phyloP scores from a whole-genome alignment of 306 rosid genomes.

The Begonia loranthoides region DNA sequence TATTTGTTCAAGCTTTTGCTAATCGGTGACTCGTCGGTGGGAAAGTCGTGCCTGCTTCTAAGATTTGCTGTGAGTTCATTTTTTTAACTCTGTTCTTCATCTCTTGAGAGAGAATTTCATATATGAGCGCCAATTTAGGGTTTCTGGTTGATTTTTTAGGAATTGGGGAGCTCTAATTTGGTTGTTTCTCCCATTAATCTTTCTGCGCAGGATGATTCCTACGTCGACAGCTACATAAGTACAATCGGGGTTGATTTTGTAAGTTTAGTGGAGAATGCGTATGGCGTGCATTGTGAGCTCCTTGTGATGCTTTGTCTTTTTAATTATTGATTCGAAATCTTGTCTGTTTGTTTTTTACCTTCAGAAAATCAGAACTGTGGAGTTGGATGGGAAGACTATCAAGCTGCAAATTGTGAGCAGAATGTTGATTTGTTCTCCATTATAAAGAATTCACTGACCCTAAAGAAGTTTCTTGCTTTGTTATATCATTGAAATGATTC shows the following conservation, averaged over 20 bases:
- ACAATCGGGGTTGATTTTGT: slow-evolving; percentile 99
- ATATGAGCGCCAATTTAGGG: slow-evolving; percentile 9
- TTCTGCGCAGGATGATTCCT: slow-evolving; percentile 67
- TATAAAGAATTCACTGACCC: no score
- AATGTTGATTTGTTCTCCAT: no score
- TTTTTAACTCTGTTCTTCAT: not conserved
- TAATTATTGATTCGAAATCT: not conserved
- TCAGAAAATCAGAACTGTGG: slow-evolving; percentile 95
- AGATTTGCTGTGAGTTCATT: slow-evolving; percentile 57
- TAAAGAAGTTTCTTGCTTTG: not conserved
- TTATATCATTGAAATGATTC: no score
- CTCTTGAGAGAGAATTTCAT: not conserved
- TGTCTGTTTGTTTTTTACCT: not conserved
- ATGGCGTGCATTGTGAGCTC: not conserved
- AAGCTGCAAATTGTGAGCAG: slow-evolving; percentile 96
- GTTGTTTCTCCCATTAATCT: not conserved
- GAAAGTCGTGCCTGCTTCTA: slow-evolving; percentile 88
- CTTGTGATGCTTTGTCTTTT: not conserved
- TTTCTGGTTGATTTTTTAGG: slow-evolving; percentile 2
- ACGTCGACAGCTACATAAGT: slow-evolving; percentile 86
- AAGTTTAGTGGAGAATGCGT: slow-evolving; percentile 5
- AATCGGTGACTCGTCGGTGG: slow-evolving; percentile 94
- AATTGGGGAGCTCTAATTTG: not conserved
- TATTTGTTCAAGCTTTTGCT: slow-evolving; percentile 84
- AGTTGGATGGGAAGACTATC: slow-evolving; percentile 73